Evolutionary conservation across 202 grass and related monocot genomes (phyloP).

Genomic region (Alloteropsis angusta): DNA sequence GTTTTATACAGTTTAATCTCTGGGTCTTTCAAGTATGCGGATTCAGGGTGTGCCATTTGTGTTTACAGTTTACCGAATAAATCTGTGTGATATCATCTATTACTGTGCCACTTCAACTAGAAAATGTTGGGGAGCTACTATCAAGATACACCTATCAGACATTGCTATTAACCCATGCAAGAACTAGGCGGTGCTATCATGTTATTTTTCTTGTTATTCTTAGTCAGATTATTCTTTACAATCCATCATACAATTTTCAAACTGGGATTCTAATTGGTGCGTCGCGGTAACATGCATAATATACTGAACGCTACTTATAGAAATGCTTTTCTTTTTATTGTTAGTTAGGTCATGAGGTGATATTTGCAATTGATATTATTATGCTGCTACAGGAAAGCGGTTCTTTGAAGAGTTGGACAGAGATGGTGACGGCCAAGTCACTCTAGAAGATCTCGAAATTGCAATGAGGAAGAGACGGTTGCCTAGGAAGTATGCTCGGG

Average conservation of each 20-base stretch:
- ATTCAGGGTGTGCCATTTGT: background rate
- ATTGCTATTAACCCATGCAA: background rate
- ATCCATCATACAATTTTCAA: background rate
- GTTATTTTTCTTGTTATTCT: background rate
- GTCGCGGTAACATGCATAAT: background rate
- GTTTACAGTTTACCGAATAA: background rate
- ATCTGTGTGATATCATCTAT: background rate
- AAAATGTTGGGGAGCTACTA: background rate
- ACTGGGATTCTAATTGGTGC: background rate
- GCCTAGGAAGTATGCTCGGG: conserved; percentile 67
- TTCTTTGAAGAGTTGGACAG: conserved; percentile 97
- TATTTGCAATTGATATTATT: background rate
- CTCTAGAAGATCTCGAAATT: conserved; percentile 88
- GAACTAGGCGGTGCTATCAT: background rate
- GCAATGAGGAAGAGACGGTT: conserved; percentile 84
- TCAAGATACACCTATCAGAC: background rate
- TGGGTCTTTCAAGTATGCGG: background rate
- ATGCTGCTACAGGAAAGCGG: conserved; percentile 52
- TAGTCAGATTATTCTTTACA: background rate
- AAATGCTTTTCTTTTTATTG: conserved; percentile 1
- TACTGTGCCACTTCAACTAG: background rate
- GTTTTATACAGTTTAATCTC: background rate
- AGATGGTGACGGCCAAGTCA: conserved; percentile 88
- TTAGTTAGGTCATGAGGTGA: background rate
- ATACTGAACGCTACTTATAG: background rate